A percentile compares a stretch with the other conserved stretches of the same genome.
Conservation (phyloP, 371 early-diverging fungal species). For the Syncephalastrum sp. region DNA sequence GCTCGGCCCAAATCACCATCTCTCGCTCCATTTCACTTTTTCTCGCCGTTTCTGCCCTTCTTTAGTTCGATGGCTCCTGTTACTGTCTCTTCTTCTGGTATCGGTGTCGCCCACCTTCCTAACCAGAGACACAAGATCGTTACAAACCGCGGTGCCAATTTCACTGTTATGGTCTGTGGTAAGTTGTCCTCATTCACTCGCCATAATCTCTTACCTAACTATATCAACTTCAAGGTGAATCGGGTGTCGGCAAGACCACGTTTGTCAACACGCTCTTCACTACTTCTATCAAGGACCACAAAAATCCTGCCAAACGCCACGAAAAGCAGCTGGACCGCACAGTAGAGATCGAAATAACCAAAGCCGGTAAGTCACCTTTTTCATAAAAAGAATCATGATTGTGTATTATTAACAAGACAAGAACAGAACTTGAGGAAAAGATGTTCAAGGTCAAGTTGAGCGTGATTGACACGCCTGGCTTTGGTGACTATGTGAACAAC, state of each 20-base stretch:
- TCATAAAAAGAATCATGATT: background rate
- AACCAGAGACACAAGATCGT: conserved; percentile 96
- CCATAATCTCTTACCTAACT: background rate
- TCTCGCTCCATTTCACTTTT: conserved; percentile 1
- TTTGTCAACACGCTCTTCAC: conserved; percentile 82
- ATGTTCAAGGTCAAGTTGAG: conserved; percentile 91
- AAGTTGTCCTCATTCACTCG: conserved; percentile 20
- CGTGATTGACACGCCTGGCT: conserved; percentile 89
- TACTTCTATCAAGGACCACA: conserved; percentile 59
- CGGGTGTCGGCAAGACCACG: conserved; percentile 71
- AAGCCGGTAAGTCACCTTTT: conserved; percentile 47
- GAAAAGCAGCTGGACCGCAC: conserved; percentile 53
- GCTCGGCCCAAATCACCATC: background rate
- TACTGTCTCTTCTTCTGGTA: conserved; percentile 54
- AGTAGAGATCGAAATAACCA: conserved; percentile 65
- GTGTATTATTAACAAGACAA: background rate
- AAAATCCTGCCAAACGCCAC: conserved; percentile 44
- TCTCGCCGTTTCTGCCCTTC: conserved; percentile 3
- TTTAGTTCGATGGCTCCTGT: conserved; percentile 39
- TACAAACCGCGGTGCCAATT: conserved; percentile 86
- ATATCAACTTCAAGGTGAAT: conserved; percentile 26
- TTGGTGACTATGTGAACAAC: conserved; percentile 84
- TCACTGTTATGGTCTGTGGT: conserved; percentile 97
- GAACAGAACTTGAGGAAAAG: conserved; percentile 90
- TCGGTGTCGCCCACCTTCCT: conserved; percentile 97